Evolutionary conservation across 192 early-diverging fungal genomes (phyloP), one percentile per base, ranked within the genome.

Genomic region (Backusella psychrophila): DNA sequence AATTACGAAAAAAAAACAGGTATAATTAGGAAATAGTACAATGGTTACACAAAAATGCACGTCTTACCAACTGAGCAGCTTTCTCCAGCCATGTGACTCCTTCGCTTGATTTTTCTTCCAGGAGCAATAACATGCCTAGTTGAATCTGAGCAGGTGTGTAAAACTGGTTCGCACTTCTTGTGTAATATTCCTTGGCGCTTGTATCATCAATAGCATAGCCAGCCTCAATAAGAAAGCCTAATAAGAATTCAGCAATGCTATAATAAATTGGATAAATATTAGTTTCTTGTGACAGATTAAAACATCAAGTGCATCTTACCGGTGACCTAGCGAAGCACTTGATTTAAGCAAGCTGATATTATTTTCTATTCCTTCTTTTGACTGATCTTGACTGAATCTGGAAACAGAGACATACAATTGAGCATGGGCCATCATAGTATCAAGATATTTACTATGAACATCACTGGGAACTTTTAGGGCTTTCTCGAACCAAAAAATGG

Each of bases 71-170:
- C 36, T 77, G 67, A 26, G 75, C 56, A 39, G 82, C 82, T 38
- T 77, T 70, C 38, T 79, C 69, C 1, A 83, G 75, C 78, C 78
- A 83, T 46, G 66, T 34, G 23, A 83, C 66, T 0, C 75, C 82
- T 44, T 76, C 82, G 17, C 49, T 65, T 11, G 69, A 36, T 42
- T 79, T 59, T 21, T 69, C 56, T 38, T 83, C 82, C 0, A 75
- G 66, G 39, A 74, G 35, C 3, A 77, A 53, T 31, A 66, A 33
- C 38, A 79, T 75, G 33, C 80, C 82, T 1, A 84, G 71, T 66
- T 74, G 69, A 26, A 80, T 73, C 52, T 81, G 73, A 59, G 79
- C 76, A 74, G 78, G 77, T 23, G 79, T 53, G 72, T 69, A 80
- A 17, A 56, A 68, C 67, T 83, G 78, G 26, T 77, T 73, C n/a